Evolutionary conservation across 2,329 filamentous ascomycete species (phyloP), one percentile per base, ranked within the genome.

Genomic region (Westerdykella aurantiaca): DNA sequence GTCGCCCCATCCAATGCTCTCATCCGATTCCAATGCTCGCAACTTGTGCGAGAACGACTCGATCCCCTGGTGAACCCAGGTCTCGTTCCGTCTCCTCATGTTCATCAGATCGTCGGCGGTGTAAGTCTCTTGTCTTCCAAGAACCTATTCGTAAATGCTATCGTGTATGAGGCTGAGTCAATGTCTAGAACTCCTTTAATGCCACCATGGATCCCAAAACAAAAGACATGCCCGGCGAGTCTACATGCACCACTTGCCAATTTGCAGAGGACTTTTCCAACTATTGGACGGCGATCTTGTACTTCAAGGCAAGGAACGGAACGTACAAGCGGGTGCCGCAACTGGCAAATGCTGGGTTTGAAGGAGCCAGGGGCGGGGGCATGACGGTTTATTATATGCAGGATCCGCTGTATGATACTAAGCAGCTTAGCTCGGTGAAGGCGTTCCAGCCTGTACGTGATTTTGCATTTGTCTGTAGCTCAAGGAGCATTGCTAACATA

Each of bases 241-340:
- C 47, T 18, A 49, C 46, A 9, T 53, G 50, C 46, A 52, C 49
- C 31, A 47, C 44, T 21, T 54, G 48, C 38, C 44, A 50, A 18
- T 55, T 53, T 31, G 40, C 29, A 6, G 51, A 54, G 14, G 41
- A 41, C 22, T 45, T 45, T 31, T 63, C 58, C 17, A 60, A 60
- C 38, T 59, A 59, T 39, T 60, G 57, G 57, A 60, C 57, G 5
- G 60, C 60, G 0, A 46, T 52, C 3, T 29, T 63, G 9, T 64
- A 58, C 41, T 64, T 63, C 49, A 44, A 47, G 14, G 52, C 57
- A 5, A 45, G 49, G 4, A 64, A 64, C 48, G 60, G 60, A 16
- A 56, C 64, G 3, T 70, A 59, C 52, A 69, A 69, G 49, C 56
- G 67, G 65, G 55, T 63, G 59, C 49, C 53, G 66, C 68, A 71